Evolutionary conservation across 305 asterid species (phyloP), one percentile per base, ranked within the genome.

Genomic region (Rubia peregrina): DNA sequence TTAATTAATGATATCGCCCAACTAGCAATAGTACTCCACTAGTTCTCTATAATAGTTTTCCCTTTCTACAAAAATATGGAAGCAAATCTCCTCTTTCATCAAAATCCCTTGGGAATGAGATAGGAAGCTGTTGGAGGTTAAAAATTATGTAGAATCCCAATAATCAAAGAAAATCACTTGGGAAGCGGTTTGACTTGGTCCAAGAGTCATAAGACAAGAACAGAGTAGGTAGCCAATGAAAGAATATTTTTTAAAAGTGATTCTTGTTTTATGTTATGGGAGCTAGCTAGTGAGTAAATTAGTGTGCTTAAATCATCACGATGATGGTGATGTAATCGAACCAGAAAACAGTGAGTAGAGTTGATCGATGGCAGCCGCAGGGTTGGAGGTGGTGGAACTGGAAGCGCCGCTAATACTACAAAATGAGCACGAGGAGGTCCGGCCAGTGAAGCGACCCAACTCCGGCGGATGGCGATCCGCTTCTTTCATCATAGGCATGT

Each of bases 391-490:
- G 44, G 44, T 41, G 30, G 64, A 61, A 33, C 68, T 70, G 46
- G 79, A 68, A 10, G 26, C 63, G 17, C 68, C 74, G n/a, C 56
- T 48, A 1, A 46, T 71, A 17, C 30, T 74, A 9, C 9, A n/a
- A 17, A 1, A 63, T 36, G 30, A 26, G 30, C 30, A 26, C 30
- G 40, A 66, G 42, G 72, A 74, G 30, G 40, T 57, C 5, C 70
- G 55, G 13, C 79, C 64, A 0, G 78, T 51, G 5, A 64, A 33
- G 17, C 79, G 81, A 62, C 63, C 78, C 67, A 43, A 40, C 6
- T 76, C 79, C 42, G 81, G 84, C 22, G 62, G 84, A 1, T 77
- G 84, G 84, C 69, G 68, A 74, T 80, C 84, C 10, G 73, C 81
- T 16, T 68, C 44, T 14, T 77, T 80, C 64, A 77, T 80, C 30